Conservation (phyloP, 495 filamentous ascomycete species). For the Penicillium angulare region DNA sequence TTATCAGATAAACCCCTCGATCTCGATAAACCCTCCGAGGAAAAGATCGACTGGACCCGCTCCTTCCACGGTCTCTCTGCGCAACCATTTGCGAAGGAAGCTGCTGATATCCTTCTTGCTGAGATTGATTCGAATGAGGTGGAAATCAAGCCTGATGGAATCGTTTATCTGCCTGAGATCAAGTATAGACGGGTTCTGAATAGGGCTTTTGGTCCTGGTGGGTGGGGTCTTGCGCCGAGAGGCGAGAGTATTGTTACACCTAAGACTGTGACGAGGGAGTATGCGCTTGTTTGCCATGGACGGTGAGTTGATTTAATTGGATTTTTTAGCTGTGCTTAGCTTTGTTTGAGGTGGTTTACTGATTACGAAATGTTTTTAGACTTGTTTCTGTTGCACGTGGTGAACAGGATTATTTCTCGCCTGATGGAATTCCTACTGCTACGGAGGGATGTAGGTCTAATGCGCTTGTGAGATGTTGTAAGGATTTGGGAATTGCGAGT, state of each 20-base stretch:
- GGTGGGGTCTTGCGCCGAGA: slow-evolving; percentile 89
- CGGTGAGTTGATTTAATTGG: slow-evolving; percentile 61
- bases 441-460: slow-evolving; percentile 97
- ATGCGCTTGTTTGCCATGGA: slow-evolving; percentile 85
- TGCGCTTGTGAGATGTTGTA: slow-evolving; percentile 94
- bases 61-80: slow-evolving; percentile 87
- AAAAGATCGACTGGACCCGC: slow-evolving; percentile 83
- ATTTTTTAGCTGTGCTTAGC: background rate
- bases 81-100: slow-evolving; percentile 73
- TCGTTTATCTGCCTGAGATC: slow-evolving; percentile 96
- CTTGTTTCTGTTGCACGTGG: slow-evolving; percentile 90
- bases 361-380: slow-evolving; percentile 38
- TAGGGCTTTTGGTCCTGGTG: slow-evolving; percentile 87
- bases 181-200: slow-evolving; percentile 95
- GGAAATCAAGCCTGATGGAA: slow-evolving; percentile 95
- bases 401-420: slow-evolving; percentile 91
- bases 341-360: background rate
- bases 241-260: slow-evolving; percentile 88
- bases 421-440: slow-evolving; percentile 92
- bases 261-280: slow-evolving; percentile 89
- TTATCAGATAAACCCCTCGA: slow-evolving; percentile 52
- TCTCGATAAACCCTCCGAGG: slow-evolving; percentile 40
- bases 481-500: slow-evolving; percentile 91
- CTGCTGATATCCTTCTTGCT: slow-evolving; percentile 66
- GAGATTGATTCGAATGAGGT: slow-evolving; percentile 71